Evolutionary conservation across 2,329 filamentous ascomycete species (phyloP).

Genomic region (Alternaria sp.): DNA sequence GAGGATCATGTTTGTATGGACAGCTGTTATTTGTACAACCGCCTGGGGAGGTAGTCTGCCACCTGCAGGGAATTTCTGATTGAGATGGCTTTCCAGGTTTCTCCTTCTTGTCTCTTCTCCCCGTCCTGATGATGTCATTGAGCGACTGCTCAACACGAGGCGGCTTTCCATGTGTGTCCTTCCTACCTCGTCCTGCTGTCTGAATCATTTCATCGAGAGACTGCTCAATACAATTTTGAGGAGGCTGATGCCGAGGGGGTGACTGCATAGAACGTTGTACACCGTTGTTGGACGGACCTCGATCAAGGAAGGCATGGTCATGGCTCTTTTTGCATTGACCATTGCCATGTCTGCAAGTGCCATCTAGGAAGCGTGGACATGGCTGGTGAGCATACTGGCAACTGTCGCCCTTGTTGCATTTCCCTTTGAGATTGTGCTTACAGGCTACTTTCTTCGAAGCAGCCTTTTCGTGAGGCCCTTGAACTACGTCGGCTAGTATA

Average conservation of each 20-base stretch:
- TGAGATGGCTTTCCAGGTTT: not conserved
- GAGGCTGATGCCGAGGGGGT: not conserved
- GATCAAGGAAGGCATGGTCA: not conserved
- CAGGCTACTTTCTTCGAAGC: conserved; percentile 1
- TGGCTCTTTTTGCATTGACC: not conserved
- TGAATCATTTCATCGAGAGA: not conserved
- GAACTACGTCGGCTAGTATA: not conserved
- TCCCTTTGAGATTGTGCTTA: not conserved
- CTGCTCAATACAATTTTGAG: not conserved
- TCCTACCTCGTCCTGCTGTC: not conserved
- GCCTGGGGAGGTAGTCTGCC: not conserved
- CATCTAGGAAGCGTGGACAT: not conserved
- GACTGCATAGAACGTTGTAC: not conserved
- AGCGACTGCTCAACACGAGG: not conserved
- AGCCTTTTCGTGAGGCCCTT: not conserved
- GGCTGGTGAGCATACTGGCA: conserved; percentile 5
- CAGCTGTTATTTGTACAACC: not conserved
- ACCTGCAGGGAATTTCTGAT: not conserved
- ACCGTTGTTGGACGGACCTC: not conserved
- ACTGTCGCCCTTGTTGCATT: not conserved
- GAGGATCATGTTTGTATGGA: not conserved
- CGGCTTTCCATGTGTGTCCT: not conserved
- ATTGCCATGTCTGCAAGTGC: not conserved
- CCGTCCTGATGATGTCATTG: not conserved
- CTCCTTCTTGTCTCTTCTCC: not conserved